Evolutionary conservation across 805 yeast species (phyloP), one percentile per base, ranked within the genome.

Genomic region (Zygotorulaspora sp.): DNA sequence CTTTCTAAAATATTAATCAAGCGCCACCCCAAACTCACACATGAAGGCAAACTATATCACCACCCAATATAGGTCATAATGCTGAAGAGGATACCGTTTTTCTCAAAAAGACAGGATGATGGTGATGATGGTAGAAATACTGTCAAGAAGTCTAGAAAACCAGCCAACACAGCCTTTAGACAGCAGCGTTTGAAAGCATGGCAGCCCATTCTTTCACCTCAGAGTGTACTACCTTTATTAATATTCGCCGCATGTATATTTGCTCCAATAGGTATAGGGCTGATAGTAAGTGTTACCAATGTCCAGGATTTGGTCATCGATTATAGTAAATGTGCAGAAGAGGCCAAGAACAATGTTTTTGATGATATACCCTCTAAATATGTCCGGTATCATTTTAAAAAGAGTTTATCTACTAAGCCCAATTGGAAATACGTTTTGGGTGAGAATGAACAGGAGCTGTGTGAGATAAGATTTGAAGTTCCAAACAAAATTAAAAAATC

Each of bases 151-250:
- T 70, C 78, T 1, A 67, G 76, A 41, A 71, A 67, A 51, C 81
- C 81, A 22, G 78, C 79, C 33, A 75, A 84, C 58, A 84, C 90
- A 5, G 90, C 89, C 2, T 84, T 84, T 55, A 72, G 89, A 55
- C 94, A 83, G 50, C 83, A 77, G 47, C 62, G 82, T 50, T 57
- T 77, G 46, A 75, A 75, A 49, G 71, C 80, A 27, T 77, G 80
- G 78, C 80, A 77, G 50, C 98, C 97, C 1, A 86, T 92, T 38
- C 73, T 92, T 39, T 84, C 96, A 1, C 97, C 97, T 11, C 80
- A 80, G 48, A 80, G 94, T 12, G 97, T 90, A 31, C 72, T 92
- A 30, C 97, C 97, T 2, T 68, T 90, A 35, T 70, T 92, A 39
- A 71, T 88, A 32, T 48, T 83, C 16, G 65, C 85, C 29, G 86